A percentile compares a stretch with the other conserved stretches of the same genome.
Evolutionary conservation across 331 rosid genomes (phyloP).

Genomic region (Quercus phellos): DNA sequence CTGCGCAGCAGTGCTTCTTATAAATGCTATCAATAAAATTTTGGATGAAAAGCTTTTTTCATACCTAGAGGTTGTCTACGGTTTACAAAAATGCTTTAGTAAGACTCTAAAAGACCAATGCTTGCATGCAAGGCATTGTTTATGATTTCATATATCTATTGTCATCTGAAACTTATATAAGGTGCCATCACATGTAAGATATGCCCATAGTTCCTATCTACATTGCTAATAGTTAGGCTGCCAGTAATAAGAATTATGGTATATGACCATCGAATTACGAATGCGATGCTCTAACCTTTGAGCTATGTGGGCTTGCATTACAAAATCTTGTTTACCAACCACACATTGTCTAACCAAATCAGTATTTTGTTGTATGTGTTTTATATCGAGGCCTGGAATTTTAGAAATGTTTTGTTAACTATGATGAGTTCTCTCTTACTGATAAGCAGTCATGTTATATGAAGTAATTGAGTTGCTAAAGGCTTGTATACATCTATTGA

Average conservation of each 20-base stretch:
- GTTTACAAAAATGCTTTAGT: neutral
- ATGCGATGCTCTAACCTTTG: no score
- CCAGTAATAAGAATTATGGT: neutral
- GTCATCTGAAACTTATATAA: neutral
- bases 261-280: neutral
- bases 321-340: no score
- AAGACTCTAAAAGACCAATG: neutral
- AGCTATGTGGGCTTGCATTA: no score
- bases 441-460: neutral
- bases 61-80: neutral
- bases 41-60: neutral
- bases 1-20: no score
- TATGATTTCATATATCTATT: neutral
- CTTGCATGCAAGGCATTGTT: neutral
- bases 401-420: conserved; percentile 5
- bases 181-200: neutral
- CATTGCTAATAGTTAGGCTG: neutral
- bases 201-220: neutral
- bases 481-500: neutral
- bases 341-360: no score
- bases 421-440: neutral
- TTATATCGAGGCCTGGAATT: neutral
- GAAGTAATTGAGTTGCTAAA: neutral
- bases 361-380: neutral
- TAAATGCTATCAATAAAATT: no score